Base-by-base conservation (phyloP, 208 protist species). In the Trypanosoma avium region DNA sequence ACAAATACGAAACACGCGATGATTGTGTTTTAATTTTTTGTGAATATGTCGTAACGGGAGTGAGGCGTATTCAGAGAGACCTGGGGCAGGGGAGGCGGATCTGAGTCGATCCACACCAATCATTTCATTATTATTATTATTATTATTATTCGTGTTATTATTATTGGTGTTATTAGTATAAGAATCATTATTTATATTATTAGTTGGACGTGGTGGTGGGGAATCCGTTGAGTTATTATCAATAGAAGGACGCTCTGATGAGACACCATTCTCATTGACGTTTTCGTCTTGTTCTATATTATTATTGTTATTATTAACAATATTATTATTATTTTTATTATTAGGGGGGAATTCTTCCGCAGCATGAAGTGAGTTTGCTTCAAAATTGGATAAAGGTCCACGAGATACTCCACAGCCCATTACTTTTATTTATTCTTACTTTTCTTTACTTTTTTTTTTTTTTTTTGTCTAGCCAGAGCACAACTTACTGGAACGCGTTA, bases 1-100 rank as follows among this genome's bases (percentile, higher is more conserved):
- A 49, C 85, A 89, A 42, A 94, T 72, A 19, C 80, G 75, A 52
- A 85, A 81, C 22, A 92, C 78, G 5, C 57, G 52, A 63, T 86
- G 81, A 27, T 80, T 80, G 42, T 56, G 40, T 61, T 75, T 70
- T 17, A 92, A 64, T 21, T 70, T 73, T 49, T 77, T 49, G 55
- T 88, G 77, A n/a, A 91, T 64, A 3, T 64, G 56, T 5, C 48
- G 50, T 2, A 91, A 73, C 5, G 75, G 49, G 22, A 91, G 77
- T 1, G 62, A 60, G 12, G 59, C 63, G 69, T 92, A 86, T 24
- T 81, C 56, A 1, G 57, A 53, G 46, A 91, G 74, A 26, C 61
- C 74, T 42, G 71, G 52, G 0, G 73, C 81, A 8, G 79, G 84
- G n/a, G 84, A 91, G 36, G 60, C 73, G 12, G 84, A 91, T 42